Conservation (phyloP, 1,284 basidiomycete species). For the Leccinum solheimii region DNA sequence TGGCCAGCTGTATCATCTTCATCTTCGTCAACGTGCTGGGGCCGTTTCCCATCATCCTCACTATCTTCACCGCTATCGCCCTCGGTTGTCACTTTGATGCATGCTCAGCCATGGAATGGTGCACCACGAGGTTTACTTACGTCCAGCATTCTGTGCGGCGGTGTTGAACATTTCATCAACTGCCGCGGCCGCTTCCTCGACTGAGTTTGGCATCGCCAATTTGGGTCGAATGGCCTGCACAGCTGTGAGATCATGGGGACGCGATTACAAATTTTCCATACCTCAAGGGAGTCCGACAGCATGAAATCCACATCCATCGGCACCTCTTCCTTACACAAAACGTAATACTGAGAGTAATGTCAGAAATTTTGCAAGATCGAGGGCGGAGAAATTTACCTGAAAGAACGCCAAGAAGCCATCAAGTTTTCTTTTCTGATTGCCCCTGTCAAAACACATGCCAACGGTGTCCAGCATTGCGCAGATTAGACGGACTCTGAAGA, state of each 20-base stretch:
- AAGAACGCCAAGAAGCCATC: conserved; percentile 93
- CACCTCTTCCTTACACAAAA: conserved; percentile 81
- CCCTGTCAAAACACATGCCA: conserved; percentile 97
- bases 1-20: conserved; percentile 48
- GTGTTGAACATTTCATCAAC: conserved; percentile 87
- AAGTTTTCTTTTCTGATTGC: conserved; percentile 86
- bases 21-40: conserved; percentile 53
- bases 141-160: conserved; percentile 58
- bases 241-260: conserved; percentile 10
- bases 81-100: conserved; percentile 40
- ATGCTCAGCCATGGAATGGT: conserved; percentile 9
- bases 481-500: conserved; percentile 90
- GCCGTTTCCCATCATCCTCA: conserved; percentile 60
- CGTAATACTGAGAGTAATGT: conserved; percentile 66
- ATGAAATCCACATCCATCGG: conserved; percentile 99
- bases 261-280: conserved; percentile 34
- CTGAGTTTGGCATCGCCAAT: conserved; percentile 62
- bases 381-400: conserved; percentile 57
- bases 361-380: conserved; percentile 6
- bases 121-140: conserved; percentile 37
- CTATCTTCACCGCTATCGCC: conserved; percentile 75
- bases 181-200: conserved; percentile 82
- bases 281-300: conserved; percentile 91
- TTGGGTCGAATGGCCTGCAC: conserved; percentile 79
- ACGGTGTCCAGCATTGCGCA: conserved; percentile 94